Evolutionary conservation across 495 filamentous ascomycete species (phyloP), one percentile per base, ranked within the genome.

Genomic region (Penicillium psychrofluorescens): DNA sequence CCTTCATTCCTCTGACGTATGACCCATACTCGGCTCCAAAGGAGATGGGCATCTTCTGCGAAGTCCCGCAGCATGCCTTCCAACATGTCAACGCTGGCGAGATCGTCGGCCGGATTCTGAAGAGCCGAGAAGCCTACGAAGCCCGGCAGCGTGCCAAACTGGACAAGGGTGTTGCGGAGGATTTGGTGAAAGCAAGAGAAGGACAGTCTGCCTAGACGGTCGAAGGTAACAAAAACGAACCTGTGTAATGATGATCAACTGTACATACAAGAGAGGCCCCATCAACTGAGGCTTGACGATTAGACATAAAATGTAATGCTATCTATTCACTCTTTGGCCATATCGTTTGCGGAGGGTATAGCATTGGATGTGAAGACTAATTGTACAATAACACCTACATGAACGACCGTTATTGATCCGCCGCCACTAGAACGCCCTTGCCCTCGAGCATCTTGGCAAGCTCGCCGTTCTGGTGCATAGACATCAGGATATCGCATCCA

Each of bases 381-480:
- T 22, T 4, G 22, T 22, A 22, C 22, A 22, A 22, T 22, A 22
- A 22, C 4, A 22, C 22, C 22, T 22, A 22, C 22, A 22, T 22
- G 22, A 43, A 13, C 38, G 29, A 11, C 38, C 29, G 50, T 55
- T 45, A 66, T 51, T 67, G 68, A 48, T 76, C 71, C 35, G 71
- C 72, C 11, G 73, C 69, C 6, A 79, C 81, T 33, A 98, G 59
- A 28, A 97, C 90, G 30, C 77, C 74, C 77, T 96, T 95, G 62
- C 90, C 85, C 55, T 94, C 89, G 10, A 98, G 68, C 61, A 97
- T 53, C 68, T 91, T 94, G 2, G 90, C 86, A 48, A 98, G 75
- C 53, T 92, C 88, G 27, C 92, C 92, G 61, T 86, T 94, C 68
- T 96, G 88, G 70, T 97, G 92, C 92, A 97, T 97, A 7, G 83